Evolutionary conservation across 2,329 filamentous ascomycete species (phyloP), one percentile per base, ranked within the genome.

Genomic region (Cercospora beticola): DNA sequence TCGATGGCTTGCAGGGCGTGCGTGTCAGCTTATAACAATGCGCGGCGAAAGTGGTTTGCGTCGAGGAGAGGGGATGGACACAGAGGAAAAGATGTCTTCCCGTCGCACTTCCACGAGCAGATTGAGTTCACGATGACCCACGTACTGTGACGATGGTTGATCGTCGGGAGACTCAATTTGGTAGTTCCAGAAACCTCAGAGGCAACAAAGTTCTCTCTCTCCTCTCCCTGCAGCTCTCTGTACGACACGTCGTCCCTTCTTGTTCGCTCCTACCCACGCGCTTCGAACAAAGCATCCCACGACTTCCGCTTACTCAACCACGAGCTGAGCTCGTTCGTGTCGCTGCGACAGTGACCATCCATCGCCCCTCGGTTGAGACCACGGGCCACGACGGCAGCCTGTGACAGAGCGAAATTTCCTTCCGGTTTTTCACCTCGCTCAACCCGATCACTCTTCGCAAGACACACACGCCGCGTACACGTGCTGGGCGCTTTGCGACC

Each of bases 381-480:
- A 40, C 14, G 36, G 57, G 57, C 28, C n/a, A 58, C 28, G 56
- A 26, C 56, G 56, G 21, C 56, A 31, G 56, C 57, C 57, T 40
- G 57, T 60, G 57, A 60, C 57, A 40, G 21, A 12, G 30, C 57
- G 31, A 60, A 60, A 60, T 60, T 60, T 60, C 57, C 57, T 23
- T 16, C 57, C 57, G 57, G 57, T 12, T 60, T 21, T 30, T 40
- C 36, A 60, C 57, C 57, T 60, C 57, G 57, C 57, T 30, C 57
- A 60, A 60, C 57, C 57, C 18, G 31, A 33, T 33, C 57, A 10
- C n/a, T 26, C 49, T 26, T 54, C 49, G 18, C 49, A 54, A 21
- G 18, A 26, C 18, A 21, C 2, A 21, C 49, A 21, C 49, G 18
- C 18, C 49, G 49, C 57, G 9, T 60, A 6, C 26, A 23, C 57